Base-by-base conservation (phyloP, 495 filamentous ascomycete species). In the Tuber magnatum region DNA sequence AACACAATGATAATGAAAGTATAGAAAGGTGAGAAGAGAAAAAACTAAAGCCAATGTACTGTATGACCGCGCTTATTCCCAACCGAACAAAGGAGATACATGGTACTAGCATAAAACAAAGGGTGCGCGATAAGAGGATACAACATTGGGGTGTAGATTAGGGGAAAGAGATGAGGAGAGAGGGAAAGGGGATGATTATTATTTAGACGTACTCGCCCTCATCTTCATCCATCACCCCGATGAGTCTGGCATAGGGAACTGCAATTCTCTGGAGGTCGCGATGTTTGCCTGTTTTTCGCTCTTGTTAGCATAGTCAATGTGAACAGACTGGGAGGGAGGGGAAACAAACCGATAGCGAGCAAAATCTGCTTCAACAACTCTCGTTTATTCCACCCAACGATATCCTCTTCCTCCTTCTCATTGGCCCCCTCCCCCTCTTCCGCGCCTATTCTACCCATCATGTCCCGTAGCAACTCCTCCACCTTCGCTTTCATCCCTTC, bases 231-330 rank as follows among this genome's bases (percentile, higher is more conserved):
- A 88, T 85, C 70, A 91, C 85, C 28, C 89, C 92, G 18, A 96
- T 82, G 28, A 94, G 84, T 70, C 91, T 89, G 32, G 93, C 93
- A 80, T 95, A 97, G 76, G 94, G 93, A n/a, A 96, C 91, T 43
- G 92, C 97, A 51, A 96, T 89, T 10, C 94, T 87, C 82, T 97
- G 94, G 41, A 97, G 86, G 80, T 97, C 94, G 39, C 94, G 91
- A 82, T 93, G 92, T 89, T 97, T 97, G 73, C 94, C 94, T 97
- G 75, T 74, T n/a, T n/a, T 68, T 18, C 72, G 46, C 75, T 69
- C 71, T 3, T 44, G 77, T 86, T 78, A 89, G 84, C 68, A 81
- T 70, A 38, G 38, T 40, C 44, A 32, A 38, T 28, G 24, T 71
- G 44, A 56, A 28, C 12, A 75, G 18, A 69, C 40, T 6, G 22